phyloP scores from a whole-genome alignment of 345 rosid genomes.

The Luvunga scandens region DNA sequence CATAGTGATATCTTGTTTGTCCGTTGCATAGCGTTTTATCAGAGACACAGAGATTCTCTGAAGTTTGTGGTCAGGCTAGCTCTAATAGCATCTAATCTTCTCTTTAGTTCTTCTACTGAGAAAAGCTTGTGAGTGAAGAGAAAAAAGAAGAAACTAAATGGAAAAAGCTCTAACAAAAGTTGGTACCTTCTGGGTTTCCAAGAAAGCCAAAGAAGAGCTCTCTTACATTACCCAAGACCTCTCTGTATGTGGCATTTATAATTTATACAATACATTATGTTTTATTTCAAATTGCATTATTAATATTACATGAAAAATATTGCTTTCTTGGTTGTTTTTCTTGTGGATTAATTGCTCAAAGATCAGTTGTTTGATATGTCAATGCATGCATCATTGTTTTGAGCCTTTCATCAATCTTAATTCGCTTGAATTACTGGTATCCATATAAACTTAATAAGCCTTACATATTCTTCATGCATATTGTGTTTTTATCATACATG shows the following conservation, averaged over 20 bases:
- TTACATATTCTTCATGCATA: no score
- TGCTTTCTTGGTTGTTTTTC: neutral
- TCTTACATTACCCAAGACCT: neutral
- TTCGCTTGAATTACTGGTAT: neutral
- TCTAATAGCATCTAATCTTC: no score
- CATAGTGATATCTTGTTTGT: no score
- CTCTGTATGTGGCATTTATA: no score
- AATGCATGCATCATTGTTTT: neutral
- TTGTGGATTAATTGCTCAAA: neutral
- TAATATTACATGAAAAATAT: neutral
- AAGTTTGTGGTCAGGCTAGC: no score
- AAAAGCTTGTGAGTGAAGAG: no score
- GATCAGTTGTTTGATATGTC: neutral
- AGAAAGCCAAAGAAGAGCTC: constrained; percentile 4
- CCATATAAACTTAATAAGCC: neutral
- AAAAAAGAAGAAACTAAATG: neutral
- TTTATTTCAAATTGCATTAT: neutral
- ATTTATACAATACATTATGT: no score
- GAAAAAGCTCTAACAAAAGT: neutral
- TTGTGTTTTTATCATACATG: no score
- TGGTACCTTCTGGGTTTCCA: no score
- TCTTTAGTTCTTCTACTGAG: no score
- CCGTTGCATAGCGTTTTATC: no score
- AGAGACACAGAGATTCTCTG: no score
- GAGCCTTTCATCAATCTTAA: neutral